These are phyloP conservation scores for Lasiodiplodia sp. DNA, from an alignment of 2,329 filamentous ascomycete species.

Conservation along the genomic window DNA sequence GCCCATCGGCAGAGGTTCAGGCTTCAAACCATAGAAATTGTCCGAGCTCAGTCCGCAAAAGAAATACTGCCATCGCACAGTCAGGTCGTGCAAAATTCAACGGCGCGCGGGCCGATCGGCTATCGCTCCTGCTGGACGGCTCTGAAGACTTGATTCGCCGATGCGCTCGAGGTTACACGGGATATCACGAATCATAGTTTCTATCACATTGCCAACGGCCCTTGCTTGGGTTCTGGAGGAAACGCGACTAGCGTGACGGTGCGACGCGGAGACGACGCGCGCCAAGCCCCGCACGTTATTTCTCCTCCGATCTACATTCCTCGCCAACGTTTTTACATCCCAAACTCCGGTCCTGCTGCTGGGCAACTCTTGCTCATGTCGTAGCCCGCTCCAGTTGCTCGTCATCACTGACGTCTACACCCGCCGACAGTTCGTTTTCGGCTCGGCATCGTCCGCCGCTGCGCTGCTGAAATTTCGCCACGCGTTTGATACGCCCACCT, in stretches of 20 bases:
- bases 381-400: neutral
- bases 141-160: neutral
- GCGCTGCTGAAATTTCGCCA: neutral
- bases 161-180: neutral
- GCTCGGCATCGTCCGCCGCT: no score
- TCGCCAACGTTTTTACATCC: neutral
- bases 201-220: neutral
- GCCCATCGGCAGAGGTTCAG: neutral
- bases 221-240: neutral
- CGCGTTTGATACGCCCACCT: neutral
- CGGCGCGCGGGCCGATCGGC: no score
- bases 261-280: neutral
- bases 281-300: neutral
- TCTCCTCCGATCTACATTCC: conserved; percentile 12
- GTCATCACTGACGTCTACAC: neutral
- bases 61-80: no score
- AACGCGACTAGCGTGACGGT: neutral
- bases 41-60: no score
- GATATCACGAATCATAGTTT: neutral
- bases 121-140: no score
- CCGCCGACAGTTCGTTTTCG: neutral
- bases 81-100: no score
- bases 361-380: neutral
- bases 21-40: no score
- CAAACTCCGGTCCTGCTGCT: conserved; percentile 2